A percentile compares a stretch with the other conserved stretches of the same genome.
These are phyloP conservation scores for Citropsis articulata DNA, from an alignment of 345 rosid species.

Conservation along the genomic window DNA sequence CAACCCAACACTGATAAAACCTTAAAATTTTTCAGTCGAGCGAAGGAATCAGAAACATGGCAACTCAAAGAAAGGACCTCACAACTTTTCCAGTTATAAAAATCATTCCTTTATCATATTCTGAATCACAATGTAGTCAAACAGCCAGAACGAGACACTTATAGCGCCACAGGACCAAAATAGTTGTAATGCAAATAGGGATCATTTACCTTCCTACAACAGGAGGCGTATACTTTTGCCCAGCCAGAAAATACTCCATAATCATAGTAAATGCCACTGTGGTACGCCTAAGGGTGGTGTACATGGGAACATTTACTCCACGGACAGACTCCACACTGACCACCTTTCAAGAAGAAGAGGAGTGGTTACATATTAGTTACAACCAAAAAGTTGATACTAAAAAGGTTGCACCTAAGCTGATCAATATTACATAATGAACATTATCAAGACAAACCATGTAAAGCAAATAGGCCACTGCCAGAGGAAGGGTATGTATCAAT, in stretches of 20 bases:
- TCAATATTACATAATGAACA: neutral
- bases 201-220: conserved; percentile 72
- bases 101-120: neutral
- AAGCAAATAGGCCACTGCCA: conserved; percentile 71
- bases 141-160: conserved; percentile 2
- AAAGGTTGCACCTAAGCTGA: neutral
- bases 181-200: conserved; percentile 3
- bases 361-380: conserved; percentile 9
- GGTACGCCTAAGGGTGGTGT: conserved; percentile 95
- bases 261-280: conserved; percentile 94
- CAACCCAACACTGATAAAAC: conserved; percentile 83
- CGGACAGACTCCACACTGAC: conserved; percentile 91
- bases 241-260: conserved; percentile 74
- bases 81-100: conserved; percentile 6
- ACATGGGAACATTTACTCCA: conserved; percentile 99
- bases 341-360: conserved; percentile 58
- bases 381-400: neutral
- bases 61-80: conserved; percentile 13
- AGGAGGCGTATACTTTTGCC: conserved; percentile 71
- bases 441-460: conserved; percentile 68
- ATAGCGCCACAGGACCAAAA: neutral
- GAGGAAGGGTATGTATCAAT: conserved; percentile 71
- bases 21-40: conserved; percentile 45
- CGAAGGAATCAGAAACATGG: conserved; percentile 32
- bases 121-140: neutral